Evolutionary conservation across 2,329 filamentous ascomycete genomes (phyloP).

Genomic region (Cytospora schulzeri): DNA sequence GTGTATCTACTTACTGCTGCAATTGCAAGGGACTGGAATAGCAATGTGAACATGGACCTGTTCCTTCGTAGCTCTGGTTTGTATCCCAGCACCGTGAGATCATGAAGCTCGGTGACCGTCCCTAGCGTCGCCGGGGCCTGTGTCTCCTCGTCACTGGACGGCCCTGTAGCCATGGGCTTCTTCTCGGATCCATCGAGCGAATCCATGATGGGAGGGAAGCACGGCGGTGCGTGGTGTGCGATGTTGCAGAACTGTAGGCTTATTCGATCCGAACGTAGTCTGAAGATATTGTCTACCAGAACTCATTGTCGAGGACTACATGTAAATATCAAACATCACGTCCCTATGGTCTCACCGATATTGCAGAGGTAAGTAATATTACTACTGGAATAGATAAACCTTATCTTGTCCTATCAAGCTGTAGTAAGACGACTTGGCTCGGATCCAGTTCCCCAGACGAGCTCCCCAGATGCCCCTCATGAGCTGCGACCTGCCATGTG

Average conservation of each 20-base stretch:
- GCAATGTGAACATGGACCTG: constrained; percentile 59
- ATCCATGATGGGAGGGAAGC: constrained; percentile 1
- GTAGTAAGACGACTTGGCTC: not conserved
- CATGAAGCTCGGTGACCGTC: constrained; percentile 34
- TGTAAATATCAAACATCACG: not conserved
- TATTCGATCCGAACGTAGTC: not conserved
- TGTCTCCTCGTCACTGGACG: constrained; percentile 19
- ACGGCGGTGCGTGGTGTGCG: not conserved
- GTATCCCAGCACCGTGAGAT: constrained; percentile 53
- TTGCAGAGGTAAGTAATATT: not conserved
- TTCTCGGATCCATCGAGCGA: constrained; percentile 12
- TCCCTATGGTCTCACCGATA: not conserved
- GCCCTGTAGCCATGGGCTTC: not conserved
- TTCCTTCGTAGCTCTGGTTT: constrained; percentile 59
- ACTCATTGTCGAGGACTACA: not conserved
- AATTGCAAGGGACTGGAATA: constrained; percentile 64
- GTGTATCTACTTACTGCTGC: constrained; percentile 45
- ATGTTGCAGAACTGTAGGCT: not conserved
- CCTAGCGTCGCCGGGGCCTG: constrained; percentile 7
- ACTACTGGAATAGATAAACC: constrained; percentile 14
- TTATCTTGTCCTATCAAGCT: constrained; percentile 26
- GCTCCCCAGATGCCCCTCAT: constrained; percentile 6
- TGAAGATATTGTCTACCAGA: too few species aligned
- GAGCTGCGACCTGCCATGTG: not conserved
- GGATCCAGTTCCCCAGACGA: not conserved